Base-by-base conservation (phyloP, 83 land plant genomes). In the Picea engelmannii region DNA sequence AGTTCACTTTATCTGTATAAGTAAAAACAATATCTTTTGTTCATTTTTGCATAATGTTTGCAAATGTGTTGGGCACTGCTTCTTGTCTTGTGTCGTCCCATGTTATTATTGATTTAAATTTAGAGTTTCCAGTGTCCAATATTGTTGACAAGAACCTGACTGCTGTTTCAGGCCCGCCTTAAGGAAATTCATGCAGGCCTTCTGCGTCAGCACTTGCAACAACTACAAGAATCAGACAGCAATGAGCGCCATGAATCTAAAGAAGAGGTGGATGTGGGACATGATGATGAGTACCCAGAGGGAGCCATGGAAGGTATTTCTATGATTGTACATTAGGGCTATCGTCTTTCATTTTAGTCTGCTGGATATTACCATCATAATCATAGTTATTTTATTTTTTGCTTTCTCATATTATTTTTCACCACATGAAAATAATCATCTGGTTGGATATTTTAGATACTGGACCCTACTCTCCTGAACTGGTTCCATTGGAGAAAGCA, bases 111-210 rank as follows among this genome's bases (percentile, higher is more conserved):
- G 78, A 52, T 52, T 52, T 52, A 52, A 52, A 52, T 52, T 3
- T 52, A 55, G 58, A 55, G 58, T 52, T 11, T 27, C 44, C 25
- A 21, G 23, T 3, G 23, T 59, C 23, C 21, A 18, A 5, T 31
- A 35, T 25, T 31, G 35, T n/a, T 79, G 23, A 62, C 49, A n/a
- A 64, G 49, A 62, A 60, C 62, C 23, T 62, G 69, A 47, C 62
- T 79, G 13, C 52, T 59, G 9, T 73, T 82, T 40, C 87, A 95
- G 98, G 97, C 98, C 55, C 86, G 95, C 55, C 81, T 96, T 81
- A 91, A 78, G 84, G 97, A 96, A 89, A 96, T 96, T 12, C 96
- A 96, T 92, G 85, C 92, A n/a, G 90, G 88, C 78, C 83, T 94
- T 78, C 82, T 98, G 84, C 91, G 88, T 10, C 89, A 91, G 80